phyloP scores from a whole-genome alignment of 768 basidiomycete genomes.

The Phylloporus sp. region DNA sequence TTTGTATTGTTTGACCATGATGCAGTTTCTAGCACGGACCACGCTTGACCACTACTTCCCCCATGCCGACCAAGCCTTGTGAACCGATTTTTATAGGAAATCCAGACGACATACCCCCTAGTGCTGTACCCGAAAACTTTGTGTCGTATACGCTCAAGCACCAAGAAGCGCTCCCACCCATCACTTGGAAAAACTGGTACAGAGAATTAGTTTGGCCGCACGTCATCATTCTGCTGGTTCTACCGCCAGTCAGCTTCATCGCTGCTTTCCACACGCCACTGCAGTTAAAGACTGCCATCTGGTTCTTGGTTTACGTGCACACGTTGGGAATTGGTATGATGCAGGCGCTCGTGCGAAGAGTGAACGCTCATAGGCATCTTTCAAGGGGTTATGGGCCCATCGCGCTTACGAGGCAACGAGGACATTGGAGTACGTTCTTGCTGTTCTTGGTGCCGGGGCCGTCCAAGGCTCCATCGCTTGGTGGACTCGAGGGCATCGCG shows the following conservation, averaged over 20 bases:
- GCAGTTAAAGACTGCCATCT: background rate
- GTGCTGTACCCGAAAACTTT: conserved; percentile 4
- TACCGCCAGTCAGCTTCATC: conserved; percentile 1
- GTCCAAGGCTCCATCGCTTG: conserved; percentile 94
- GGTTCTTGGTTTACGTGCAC: conserved; percentile 42
- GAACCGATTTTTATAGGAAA: conserved; percentile 1
- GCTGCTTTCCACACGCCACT: conserved; percentile 5
- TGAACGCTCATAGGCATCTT: background rate
- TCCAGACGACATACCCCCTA: conserved; percentile 5
- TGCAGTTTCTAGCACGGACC: too few species aligned
- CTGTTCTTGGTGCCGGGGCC: conserved; percentile 79
- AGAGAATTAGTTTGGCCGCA: conserved; percentile 9
- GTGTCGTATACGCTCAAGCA: conserved; percentile 10
- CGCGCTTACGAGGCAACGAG: conserved; percentile 84
- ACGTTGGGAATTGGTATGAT: conserved; percentile 69
- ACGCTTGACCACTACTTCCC: too few species aligned
- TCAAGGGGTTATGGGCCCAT: conserved; percentile 87
- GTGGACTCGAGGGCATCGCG: conserved; percentile 95
- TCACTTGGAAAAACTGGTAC: conserved; percentile 14
- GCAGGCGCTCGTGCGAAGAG: background rate
- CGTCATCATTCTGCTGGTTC: conserved; percentile 3
- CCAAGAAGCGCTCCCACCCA: conserved; percentile 4
- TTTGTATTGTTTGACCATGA: too few species aligned
- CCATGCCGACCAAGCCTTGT: background rate
- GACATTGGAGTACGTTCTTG: conserved; percentile 78